Conservation (phyloP, 768 basidiomycete species). For the Cyclocybe cylindracea region DNA sequence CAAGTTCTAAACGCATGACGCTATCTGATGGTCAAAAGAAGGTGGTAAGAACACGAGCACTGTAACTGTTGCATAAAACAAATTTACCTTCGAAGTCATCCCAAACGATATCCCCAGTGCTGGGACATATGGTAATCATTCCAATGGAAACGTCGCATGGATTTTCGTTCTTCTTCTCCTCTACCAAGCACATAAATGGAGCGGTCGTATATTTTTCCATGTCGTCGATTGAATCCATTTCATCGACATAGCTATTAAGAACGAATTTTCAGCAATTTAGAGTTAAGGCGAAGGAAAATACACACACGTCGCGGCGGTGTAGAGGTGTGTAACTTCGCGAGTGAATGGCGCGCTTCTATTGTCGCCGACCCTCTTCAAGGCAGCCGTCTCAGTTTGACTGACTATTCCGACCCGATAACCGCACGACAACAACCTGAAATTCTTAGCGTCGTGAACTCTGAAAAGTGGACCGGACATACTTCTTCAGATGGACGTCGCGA, state of each 20-base stretch:
- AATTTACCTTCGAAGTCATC: slow-evolving; percentile 81
- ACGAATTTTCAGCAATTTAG: slow-evolving; percentile 2
- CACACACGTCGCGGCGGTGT: slow-evolving; percentile 85
- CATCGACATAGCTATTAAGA: slow-evolving; percentile 74
- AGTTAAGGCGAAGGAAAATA: not conserved
- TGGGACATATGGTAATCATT: slow-evolving; percentile 78
- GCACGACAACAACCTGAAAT: slow-evolving; percentile 60
- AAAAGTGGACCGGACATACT: slow-evolving; percentile 41
- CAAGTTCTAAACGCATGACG: slow-evolving; percentile 85
- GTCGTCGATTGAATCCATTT: slow-evolving; percentile 68
- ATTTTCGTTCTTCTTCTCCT: slow-evolving; percentile 43
- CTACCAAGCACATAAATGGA: slow-evolving; percentile 72
- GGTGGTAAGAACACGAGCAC: not conserved
- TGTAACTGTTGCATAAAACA: not conserved
- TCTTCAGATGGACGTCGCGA: slow-evolving; percentile 72
- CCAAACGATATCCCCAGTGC: slow-evolving; percentile 92
- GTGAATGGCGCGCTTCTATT: slow-evolving; percentile 75
- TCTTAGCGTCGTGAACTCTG: not conserved
- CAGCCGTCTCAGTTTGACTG: slow-evolving; percentile 83
- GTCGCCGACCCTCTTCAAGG: slow-evolving; percentile 81
- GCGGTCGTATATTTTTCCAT: slow-evolving; percentile 57
- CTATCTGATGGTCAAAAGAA: slow-evolving; percentile 49
- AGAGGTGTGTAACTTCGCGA: slow-evolving; percentile 74
- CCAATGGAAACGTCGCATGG: slow-evolving; percentile 53
- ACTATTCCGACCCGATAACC: slow-evolving; percentile 87